Base-by-base conservation (phyloP, 179 eudicot genomes). In the Beta lomatogona region DNA sequence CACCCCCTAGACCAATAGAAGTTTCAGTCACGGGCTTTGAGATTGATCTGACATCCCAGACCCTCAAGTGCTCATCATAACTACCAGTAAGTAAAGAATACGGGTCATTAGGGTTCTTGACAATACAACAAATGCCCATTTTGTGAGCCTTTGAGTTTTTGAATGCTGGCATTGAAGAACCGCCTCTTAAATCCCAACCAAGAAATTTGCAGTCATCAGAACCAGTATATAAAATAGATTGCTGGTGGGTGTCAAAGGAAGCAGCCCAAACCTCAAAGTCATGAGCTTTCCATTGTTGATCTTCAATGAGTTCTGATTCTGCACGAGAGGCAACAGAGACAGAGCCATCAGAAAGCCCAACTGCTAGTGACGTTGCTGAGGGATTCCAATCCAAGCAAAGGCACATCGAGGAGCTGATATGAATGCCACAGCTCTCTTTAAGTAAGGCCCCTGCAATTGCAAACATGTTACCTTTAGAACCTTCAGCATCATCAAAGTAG, bases 251-350 rank as follows among this genome's bases (percentile, higher is more conserved):
- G 82, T 96, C 99, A 64, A 91, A 96, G 41, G 93, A 75, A 77
- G 99, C 79, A 31, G 98, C 90, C 99, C 99, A 96, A 5, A 96
- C 82, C 87, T 96, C 99, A 74, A 93, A 96, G 18, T 93, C 97
- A 31, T 96, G 99, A 2, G 94, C 97, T 90, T 96, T 94, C 99
- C 98, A 93, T 77, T 88, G 89, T 82, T 86, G 91, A 15, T 82
- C 82, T 74, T 88, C 86, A 10, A 65, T 71, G 63, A 89, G 87
- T 71, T 86, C 88, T 81, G 94, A 89, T 71, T 91, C 98, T 22
- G 76, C 54, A 28, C 91, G 78, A 61, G 97, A 90, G 77, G 90
- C 59, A 75, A 93, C 64, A n/a, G 98, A 91, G 52, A 92, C 87
- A 46, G 95, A 96, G 54, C 99, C 99, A 81, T 91, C 91, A 11